Evolutionary conservation across 768 basidiomycete genomes (phyloP).

Genomic region (Naganishia randhawae): DNA sequence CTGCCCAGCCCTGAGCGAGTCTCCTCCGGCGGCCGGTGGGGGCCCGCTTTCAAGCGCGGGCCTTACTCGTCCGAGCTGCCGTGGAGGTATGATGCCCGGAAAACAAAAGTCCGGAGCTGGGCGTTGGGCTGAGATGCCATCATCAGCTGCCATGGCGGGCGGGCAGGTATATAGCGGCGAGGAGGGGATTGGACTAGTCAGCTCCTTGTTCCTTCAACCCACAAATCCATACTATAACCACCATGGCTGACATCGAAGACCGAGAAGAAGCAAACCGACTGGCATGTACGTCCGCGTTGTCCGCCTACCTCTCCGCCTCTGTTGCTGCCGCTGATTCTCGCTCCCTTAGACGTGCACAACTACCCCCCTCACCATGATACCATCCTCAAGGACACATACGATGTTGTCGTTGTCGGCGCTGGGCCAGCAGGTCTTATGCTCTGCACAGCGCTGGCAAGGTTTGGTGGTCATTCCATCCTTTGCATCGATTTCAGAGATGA

Average conservation of each 20-base stretch:
- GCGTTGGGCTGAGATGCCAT: not conserved
- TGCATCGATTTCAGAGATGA: constrained; percentile 27
- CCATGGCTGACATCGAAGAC: constrained; percentile 20
- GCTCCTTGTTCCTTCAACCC: not conserved
- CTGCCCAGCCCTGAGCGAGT: too few relatives aligned
- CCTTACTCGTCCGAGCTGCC: not conserved
- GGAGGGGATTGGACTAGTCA: not conserved
- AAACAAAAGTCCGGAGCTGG: not conserved
- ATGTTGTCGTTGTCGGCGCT: constrained; percentile 38
- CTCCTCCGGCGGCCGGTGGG: not conserved
- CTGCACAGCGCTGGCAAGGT: constrained; percentile 29
- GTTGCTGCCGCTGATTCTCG: not conserved
- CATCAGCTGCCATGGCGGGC: not conserved
- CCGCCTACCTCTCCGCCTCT: not conserved
- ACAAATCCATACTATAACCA: constrained; percentile 1
- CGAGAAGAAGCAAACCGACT: constrained; percentile 29
- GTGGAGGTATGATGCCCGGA: not conserved
- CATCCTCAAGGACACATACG: constrained; percentile 30
- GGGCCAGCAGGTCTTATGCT: constrained; percentile 35
- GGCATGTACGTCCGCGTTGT: constrained; percentile 21
- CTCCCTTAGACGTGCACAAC: constrained; percentile 28
- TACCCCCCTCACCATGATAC: constrained; percentile 27
- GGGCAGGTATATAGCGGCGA: not conserved
- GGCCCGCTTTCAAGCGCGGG: not conserved
- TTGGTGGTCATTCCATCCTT: constrained; percentile 31